Evolutionary conservation across 2,329 filamentous ascomycete genomes (phyloP).

Genomic region (Neofusicoccum ribis): DNA sequence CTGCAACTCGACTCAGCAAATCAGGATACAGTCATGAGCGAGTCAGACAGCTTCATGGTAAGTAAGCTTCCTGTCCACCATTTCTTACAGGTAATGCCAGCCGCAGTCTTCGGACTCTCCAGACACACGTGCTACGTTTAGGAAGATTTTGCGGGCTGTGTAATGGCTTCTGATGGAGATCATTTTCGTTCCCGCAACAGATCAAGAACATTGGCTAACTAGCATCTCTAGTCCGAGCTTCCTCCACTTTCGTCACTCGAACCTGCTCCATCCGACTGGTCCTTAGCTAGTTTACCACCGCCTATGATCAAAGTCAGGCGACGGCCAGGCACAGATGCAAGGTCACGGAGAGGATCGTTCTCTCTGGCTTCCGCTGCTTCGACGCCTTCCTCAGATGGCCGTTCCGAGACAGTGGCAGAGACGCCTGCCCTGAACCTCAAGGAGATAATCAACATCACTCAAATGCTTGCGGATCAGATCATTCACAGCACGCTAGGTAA

Average conservation of each 20-base stretch:
- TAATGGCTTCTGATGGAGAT: background rate
- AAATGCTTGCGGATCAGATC: constrained; percentile 17
- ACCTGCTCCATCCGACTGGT: constrained; percentile 39
- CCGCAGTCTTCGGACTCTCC: too few relatives aligned
- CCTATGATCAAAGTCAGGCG: constrained; percentile 22
- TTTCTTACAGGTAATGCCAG: background rate
- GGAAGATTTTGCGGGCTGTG: background rate
- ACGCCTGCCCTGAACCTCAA: constrained; percentile 2
- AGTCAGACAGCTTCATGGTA: background rate
- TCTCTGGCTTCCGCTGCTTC: constrained; percentile 17
- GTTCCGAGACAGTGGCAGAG: background rate
- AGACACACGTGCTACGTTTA: too few relatives aligned
- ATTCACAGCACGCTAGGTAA: constrained; percentile 17
- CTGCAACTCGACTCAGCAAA: background rate
- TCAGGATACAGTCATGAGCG: constrained; percentile 3
- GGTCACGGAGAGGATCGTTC: constrained; percentile 9
- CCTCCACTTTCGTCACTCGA: constrained; percentile 29
- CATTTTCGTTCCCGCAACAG: background rate
- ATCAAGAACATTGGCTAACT: background rate
- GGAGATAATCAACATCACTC: constrained; percentile 20
- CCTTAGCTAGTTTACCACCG: constrained; percentile 32
- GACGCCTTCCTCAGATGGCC: constrained; percentile 14
- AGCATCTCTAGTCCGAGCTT: background rate
- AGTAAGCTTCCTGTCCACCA: background rate
- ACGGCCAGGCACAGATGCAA: background rate